Evolutionary conservation across 2,329 filamentous ascomycete genomes (phyloP).

Genomic region (Didymella segeticola): DNA sequence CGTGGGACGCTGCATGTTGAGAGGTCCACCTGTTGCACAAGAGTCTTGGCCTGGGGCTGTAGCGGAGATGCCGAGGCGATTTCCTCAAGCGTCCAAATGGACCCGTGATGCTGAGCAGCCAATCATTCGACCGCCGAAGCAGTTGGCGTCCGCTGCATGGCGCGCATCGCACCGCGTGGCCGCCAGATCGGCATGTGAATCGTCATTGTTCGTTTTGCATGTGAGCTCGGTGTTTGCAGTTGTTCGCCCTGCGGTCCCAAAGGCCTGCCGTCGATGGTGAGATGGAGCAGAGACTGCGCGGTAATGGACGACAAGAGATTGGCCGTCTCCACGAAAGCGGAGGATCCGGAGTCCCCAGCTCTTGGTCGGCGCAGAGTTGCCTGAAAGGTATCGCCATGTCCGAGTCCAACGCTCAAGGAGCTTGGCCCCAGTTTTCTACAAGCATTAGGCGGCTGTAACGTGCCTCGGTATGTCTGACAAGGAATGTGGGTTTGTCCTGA

Average conservation of each 20-base stretch:
- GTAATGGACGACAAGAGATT: conserved; percentile 4
- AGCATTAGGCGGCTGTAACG: background rate
- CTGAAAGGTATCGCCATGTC: conserved; percentile 5
- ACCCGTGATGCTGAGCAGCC: conserved; percentile 8
- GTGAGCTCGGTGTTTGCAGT: conserved; percentile 1
- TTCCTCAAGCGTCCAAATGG: background rate
- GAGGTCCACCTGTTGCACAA: background rate
- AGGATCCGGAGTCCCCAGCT: conserved; percentile 15
- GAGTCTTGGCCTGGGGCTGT: background rate
- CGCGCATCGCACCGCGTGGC: conserved; percentile 23
- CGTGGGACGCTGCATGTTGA: background rate
- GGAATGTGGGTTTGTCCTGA: conserved; percentile 15
- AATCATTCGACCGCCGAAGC: conserved; percentile 16
- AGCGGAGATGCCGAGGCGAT: conserved; percentile 9
- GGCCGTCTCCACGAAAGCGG: conserved; percentile 11
- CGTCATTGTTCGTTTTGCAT: conserved; percentile 16
- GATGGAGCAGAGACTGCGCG: background rate
- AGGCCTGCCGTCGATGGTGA: background rate
- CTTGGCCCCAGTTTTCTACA: conserved; percentile 4
- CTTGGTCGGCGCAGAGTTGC: conserved; percentile 4
- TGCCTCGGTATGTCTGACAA: conserved; percentile 16
- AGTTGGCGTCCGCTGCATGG: conserved; percentile 21
- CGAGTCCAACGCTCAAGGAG: conserved; percentile 11
- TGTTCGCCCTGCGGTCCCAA: background rate
- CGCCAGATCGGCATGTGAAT: conserved; percentile 25